phyloP scores from a whole-genome alignment of 495 filamentous ascomycete species.

The Thermochaetoides thermophila region DNA sequence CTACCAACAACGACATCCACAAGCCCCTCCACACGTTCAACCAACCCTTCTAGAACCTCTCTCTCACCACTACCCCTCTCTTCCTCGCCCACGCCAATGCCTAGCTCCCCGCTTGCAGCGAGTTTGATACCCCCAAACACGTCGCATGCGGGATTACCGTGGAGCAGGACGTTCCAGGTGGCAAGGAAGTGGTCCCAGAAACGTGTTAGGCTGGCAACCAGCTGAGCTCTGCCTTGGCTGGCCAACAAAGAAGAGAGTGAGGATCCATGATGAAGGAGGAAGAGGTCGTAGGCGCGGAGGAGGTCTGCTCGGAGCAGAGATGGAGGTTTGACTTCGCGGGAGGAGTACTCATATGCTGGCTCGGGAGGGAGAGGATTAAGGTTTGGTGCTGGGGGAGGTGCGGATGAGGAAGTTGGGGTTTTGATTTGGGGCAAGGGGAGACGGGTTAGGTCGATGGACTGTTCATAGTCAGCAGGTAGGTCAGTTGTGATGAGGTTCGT shows the following conservation, averaged over 20 bases:
- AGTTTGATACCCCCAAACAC: conserved; percentile 78
- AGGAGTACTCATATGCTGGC: conserved; percentile 56
- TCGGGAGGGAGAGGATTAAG: conserved; percentile 5
- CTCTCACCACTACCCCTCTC: conserved; percentile 83
- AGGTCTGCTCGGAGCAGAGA: conserved; percentile 66
- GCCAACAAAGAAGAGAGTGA: conserved; percentile 55
- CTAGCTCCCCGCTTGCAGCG: conserved; percentile 79
- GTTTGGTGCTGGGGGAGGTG: neutral
- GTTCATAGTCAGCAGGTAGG: neutral
- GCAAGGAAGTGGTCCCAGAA: conserved; percentile 75
- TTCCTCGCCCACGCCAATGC: conserved; percentile 86
- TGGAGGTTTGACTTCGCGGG: conserved; percentile 76
- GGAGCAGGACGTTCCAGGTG: conserved; percentile 78
- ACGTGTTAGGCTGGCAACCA: too few relatives aligned
- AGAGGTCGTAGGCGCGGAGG: conserved; percentile 64
- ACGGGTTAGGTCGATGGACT: conserved; percentile 65
- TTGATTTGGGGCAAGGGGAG: conserved; percentile 28
- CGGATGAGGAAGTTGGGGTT: conserved; percentile 16
- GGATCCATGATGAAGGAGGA: conserved; percentile 71
- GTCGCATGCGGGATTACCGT: conserved; percentile 71
- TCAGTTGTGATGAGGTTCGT: conserved; percentile 1
- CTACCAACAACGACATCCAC: conserved; percentile 76
- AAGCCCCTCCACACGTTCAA: conserved; percentile 49
- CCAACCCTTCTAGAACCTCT: conserved; percentile 78
- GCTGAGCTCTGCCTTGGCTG: too few relatives aligned